These are phyloP conservation scores for Rhinocladiella similis DNA, from an alignment of 2,329 filamentous ascomycete species.

Conservation along the genomic window DNA sequence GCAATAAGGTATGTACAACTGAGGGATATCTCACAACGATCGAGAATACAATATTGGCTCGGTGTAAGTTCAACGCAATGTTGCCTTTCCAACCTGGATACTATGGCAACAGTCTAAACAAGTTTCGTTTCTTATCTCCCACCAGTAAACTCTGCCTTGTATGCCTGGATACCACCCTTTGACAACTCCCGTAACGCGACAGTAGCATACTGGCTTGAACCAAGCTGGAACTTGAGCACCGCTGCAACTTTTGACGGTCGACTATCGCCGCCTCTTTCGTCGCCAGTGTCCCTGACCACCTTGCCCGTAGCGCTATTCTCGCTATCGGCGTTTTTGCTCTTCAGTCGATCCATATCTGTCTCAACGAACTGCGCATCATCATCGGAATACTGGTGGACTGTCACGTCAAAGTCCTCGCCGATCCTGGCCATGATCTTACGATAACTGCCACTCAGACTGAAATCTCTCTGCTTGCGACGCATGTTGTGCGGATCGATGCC, in stretches of 20 bases:
- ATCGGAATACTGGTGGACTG: slow-evolving; percentile 65
- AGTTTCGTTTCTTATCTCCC: slow-evolving; percentile 34
- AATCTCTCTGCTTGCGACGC: slow-evolving; percentile 81
- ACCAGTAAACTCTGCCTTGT: slow-evolving; percentile 62
- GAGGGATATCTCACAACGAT: too few species aligned
- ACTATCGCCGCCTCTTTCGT: slow-evolving; percentile 8
- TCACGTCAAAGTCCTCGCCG: slow-evolving; percentile 61
- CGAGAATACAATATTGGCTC: too few species aligned
- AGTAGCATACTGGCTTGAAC: slow-evolving; percentile 79
- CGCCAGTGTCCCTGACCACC: not conserved
- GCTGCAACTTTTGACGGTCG: slow-evolving; percentile 31
- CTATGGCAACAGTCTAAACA: too few species aligned
- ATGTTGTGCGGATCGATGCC: slow-evolving; percentile 79
- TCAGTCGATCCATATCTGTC: slow-evolving; percentile 76
- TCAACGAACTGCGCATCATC: slow-evolving; percentile 81
- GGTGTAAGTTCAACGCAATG: too few species aligned
- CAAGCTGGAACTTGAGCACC: slow-evolving; percentile 70
- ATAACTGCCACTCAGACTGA: slow-evolving; percentile 85
- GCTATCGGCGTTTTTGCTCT: slow-evolving; percentile 37
- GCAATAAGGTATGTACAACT: too few species aligned
- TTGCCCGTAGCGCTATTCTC: not conserved
- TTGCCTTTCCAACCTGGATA: too few species aligned
- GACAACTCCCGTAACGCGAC: slow-evolving; percentile 80
- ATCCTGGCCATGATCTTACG: slow-evolving; percentile 78
- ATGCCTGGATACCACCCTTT: slow-evolving; percentile 64